Evolutionary conservation across 345 rosid species (phyloP), one percentile per base, ranked within the genome.

Genomic region (Corchorus capsularis): DNA sequence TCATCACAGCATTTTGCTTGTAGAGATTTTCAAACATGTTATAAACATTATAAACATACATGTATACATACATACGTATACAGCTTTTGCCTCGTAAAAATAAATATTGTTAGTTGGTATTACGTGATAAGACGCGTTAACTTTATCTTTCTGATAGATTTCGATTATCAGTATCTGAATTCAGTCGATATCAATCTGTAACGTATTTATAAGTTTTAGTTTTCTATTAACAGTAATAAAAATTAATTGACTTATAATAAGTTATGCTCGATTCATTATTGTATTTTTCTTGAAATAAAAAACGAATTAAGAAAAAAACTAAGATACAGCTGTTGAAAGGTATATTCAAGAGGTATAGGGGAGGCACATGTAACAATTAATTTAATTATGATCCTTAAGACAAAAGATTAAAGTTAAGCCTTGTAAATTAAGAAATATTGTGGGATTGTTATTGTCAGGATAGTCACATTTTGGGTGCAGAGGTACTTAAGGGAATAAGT

Each of bases 381-480:
- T 71, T 35, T 13, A 32, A 15, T 27, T n/a, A 15, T 19, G 83
- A 79, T 85, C 49, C 86, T 80, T 86, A 63, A 62, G 80, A 83
- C 85, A 76, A 22, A 85, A 79, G 86, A 72, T 80, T 78, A 71
- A 66, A 55, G 46, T 63, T 78, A 86, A 85, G 86, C 78, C 82
- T 76, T 73, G 73, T 32, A 52, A n/a, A 8, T 61, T 60, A 73
- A 49, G 77, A 45, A 61, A 73, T 27, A 75, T 62, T 71, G 66
- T 78, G 32, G 32, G 67, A 73, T 15, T 68, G 61, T 77, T 73
- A 54, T 14, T 65, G 65, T 22, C 34, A 41, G 70, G 60, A 39
- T 1, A 15, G 76, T 64, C 79, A 82, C 90, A 83, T 76, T 83
- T 83, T 76, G 82, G 34, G 74, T 82, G 89, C 92, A 81, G 83